Evolutionary conservation across 1,284 basidiomycete genomes (phyloP).

Genomic region (Rhodotorula sp.): DNA sequence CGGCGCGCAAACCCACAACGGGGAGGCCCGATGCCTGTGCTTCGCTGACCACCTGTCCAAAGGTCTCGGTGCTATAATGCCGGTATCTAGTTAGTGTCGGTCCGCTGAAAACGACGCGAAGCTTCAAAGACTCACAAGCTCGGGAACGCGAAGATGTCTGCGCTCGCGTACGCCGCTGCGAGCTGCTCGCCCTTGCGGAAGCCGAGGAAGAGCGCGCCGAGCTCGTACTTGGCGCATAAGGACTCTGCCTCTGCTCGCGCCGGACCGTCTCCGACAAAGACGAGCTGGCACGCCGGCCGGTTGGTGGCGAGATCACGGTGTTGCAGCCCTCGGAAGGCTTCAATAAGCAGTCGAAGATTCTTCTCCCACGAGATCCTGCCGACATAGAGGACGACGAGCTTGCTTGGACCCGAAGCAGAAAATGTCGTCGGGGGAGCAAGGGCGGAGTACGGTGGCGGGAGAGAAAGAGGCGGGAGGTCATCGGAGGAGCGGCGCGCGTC

Average conservation of each 20-base stretch:
- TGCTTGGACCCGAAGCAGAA: slow-evolving; percentile 38
- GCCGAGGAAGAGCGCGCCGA: slow-evolving; percentile 57
- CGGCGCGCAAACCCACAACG: slow-evolving; percentile 58
- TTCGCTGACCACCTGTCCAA: slow-evolving; percentile 60
- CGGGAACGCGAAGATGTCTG: slow-evolving; percentile 59
- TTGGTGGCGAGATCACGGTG: slow-evolving; percentile 36
- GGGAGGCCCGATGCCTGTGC: slow-evolving; percentile 58
- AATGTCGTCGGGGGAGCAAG: slow-evolving; percentile 37
- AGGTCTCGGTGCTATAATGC: slow-evolving; percentile 52
- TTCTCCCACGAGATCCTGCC: slow-evolving; percentile 58
- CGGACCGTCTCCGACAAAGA: slow-evolving; percentile 60
- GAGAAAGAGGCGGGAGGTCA: slow-evolving; percentile 25
- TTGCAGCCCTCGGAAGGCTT: slow-evolving; percentile 50
- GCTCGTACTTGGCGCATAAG: slow-evolving; percentile 51
- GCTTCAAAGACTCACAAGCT: slow-evolving; percentile 24
- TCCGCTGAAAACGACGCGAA: not conserved
- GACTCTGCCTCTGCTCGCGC: slow-evolving; percentile 54
- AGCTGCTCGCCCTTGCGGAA: slow-evolving; percentile 53
- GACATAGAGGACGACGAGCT: slow-evolving; percentile 50
- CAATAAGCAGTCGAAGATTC: slow-evolving; percentile 58
- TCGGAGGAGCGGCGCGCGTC: slow-evolving; percentile 45
- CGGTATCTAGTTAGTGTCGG: slow-evolving; percentile 14
- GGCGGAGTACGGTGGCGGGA: slow-evolving; percentile 45
- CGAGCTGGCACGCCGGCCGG: slow-evolving; percentile 50
- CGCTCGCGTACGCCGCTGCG: slow-evolving; percentile 55